Evolutionary conservation across 768 basidiomycete species (phyloP), one percentile per base, ranked within the genome.

Genomic region (Tricholoma sp.): DNA sequence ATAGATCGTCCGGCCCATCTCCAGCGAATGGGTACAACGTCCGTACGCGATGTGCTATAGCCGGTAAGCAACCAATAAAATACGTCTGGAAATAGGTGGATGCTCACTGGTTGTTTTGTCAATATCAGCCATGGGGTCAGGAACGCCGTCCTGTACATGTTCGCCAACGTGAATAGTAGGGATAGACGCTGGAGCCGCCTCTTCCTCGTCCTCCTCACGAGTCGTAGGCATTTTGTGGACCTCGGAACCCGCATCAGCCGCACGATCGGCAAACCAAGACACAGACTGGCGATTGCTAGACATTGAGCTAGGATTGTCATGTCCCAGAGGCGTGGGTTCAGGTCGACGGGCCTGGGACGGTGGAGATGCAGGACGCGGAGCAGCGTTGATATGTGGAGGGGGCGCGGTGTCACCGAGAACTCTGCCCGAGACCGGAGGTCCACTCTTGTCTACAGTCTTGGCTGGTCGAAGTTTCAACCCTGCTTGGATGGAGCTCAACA

Each of bases 181-280:
- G 8, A 82, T 75, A 35, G 71, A 66, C 9, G 61, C 66, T 39
- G 54, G 60, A 18, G 57, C 50, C 35, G 50, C 63, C 51, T 59
- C 74, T 35, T 84, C 84, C 22, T 88, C 89, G 1, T 83, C 82
- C 57, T 87, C 90, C 58, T 85, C 84, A 5, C 60, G 69, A 39
- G 80, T 85, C 22, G 81, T 71, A 34, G 85, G 79, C 62, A 86
- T 67, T 49, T 69, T 73, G 53, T 71, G 74, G 29, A 74, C 64
- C 46, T 65, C 66, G 19, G 62, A 66, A 34, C 77, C 80, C 35
- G 74, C 74, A 73, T 96, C 86, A 37, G 88, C 89, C 11, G 95
- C 94, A 11, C 96, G 78, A 31, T 87, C 88, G 52, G 85, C 82
- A 67, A 91, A 94, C 95, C 95, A 98, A 64, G 93, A 94, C 3